Conservation (phyloP, 2,329 filamentous ascomycete genomes). For the Apiospora sp. region DNA sequence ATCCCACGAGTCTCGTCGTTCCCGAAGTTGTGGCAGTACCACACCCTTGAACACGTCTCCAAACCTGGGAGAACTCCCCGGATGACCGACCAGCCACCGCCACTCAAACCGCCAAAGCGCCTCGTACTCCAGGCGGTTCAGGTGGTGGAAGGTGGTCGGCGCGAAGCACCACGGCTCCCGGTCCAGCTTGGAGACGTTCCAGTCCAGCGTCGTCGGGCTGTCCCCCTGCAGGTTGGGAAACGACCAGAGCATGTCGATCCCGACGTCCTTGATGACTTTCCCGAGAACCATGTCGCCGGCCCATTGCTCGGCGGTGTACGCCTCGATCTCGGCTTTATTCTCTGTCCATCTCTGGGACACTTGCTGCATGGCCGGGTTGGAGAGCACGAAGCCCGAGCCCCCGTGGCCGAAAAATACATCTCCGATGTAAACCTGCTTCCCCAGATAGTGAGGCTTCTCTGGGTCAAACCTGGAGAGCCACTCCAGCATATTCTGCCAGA, state of each 20-base stretch:
- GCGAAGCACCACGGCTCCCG: slow-evolving; percentile 57
- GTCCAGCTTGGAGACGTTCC: slow-evolving; percentile 49
- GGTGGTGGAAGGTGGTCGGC: slow-evolving; percentile 4
- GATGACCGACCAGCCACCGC: slow-evolving; percentile 34
- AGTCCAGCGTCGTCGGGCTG: slow-evolving; percentile 50
- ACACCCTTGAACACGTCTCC: slow-evolving; percentile 41
- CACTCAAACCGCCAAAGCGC: slow-evolving; percentile 51
- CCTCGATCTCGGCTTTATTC: slow-evolving; percentile 52
- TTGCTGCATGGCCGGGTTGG: slow-evolving; percentile 55
- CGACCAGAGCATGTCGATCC: slow-evolving; percentile 51
- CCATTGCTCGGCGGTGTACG: slow-evolving; percentile 53
- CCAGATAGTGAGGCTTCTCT: slow-evolving; percentile 57
- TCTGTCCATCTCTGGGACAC: slow-evolving; percentile 50
- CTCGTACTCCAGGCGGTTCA: not conserved
- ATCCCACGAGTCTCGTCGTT: slow-evolving; percentile 40
- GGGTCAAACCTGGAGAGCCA: slow-evolving; percentile 61
- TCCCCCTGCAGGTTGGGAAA: slow-evolving; percentile 54
- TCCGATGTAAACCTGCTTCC: slow-evolving; percentile 60
- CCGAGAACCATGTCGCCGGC: slow-evolving; percentile 56
- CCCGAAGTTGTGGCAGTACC: slow-evolving; percentile 35
- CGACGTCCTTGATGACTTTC: slow-evolving; percentile 54
- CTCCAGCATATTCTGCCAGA: slow-evolving; percentile 60
- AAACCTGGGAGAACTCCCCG: slow-evolving; percentile 38
- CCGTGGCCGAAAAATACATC: slow-evolving; percentile 60
- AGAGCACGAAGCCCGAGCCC: slow-evolving; percentile 61